phyloP scores from a whole-genome alignment of 352 stramenopile species.

The Blastocystis sp. region DNA sequence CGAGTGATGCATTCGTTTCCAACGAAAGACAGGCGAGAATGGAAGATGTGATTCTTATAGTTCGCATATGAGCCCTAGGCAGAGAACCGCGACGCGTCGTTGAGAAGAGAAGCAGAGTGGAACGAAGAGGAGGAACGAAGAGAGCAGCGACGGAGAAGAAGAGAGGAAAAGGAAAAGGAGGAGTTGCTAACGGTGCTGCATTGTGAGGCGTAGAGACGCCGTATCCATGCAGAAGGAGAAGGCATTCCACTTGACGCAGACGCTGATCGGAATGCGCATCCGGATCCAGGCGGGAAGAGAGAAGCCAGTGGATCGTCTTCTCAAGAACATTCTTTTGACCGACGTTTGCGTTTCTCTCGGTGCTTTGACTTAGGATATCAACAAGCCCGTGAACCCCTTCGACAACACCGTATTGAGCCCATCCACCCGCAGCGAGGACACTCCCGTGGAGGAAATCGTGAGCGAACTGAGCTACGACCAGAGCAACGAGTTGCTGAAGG shows the following conservation, averaged over 20 bases:
- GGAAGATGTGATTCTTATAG: not conserved
- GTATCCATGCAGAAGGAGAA: not conserved
- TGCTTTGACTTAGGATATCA: slow-evolving; percentile 49
- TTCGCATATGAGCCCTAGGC: not conserved
- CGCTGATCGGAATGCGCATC: slow-evolving; percentile 77
- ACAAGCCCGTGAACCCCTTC: slow-evolving; percentile 54
- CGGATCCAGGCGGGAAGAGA: slow-evolving; percentile 87
- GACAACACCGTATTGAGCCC: slow-evolving; percentile 59
- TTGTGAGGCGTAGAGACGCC: not conserved
- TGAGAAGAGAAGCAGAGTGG: not conserved
- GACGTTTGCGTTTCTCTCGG: not conserved
- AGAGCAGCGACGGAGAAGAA: not conserved
- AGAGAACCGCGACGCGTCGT: slow-evolving; percentile 6
- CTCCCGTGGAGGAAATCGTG: slow-evolving; percentile 55
- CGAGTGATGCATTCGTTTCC: too few relatives aligned
- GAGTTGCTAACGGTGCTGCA: not conserved
- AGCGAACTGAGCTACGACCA: slow-evolving; percentile 33
- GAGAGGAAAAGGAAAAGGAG: not conserved
- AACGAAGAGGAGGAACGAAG: slow-evolving; percentile 4
- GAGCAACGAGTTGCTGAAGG: slow-evolving; percentile 71
- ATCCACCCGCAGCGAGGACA: not conserved
- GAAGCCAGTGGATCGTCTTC: slow-evolving; percentile 92
- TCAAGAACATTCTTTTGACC: slow-evolving; percentile 95
- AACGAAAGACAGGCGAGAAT: too few relatives aligned
- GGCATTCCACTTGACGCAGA: slow-evolving; percentile 27